These are phyloP conservation scores for Podila epigama DNA, from an alignment of 192 early-diverging fungal species.

Conservation along the genomic window DNA sequence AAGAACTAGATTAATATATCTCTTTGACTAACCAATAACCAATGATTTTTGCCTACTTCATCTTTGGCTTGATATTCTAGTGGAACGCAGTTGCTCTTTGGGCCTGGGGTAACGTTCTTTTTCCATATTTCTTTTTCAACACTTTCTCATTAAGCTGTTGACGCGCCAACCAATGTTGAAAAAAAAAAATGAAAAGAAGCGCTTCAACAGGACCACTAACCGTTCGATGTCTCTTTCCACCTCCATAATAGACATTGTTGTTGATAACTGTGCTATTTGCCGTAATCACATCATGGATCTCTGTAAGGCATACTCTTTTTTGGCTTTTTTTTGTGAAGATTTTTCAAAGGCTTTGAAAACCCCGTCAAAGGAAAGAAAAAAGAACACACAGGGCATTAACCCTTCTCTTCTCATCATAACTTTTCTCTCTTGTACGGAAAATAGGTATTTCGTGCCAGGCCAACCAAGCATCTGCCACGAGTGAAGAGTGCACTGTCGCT, in stretches of 20 bases:
- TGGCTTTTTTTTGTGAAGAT: background rate
- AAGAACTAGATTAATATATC: background rate
- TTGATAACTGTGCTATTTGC: slow-evolving; percentile 99
- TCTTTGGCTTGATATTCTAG: slow-evolving; percentile 51
- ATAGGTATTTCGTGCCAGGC: slow-evolving; percentile 97
- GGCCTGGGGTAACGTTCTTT: slow-evolving; percentile 86
- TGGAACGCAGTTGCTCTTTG: slow-evolving; percentile 99
- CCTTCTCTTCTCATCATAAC: background rate
- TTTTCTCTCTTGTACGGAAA: background rate
- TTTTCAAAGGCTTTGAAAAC: background rate
- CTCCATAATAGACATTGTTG: slow-evolving; percentile 83
- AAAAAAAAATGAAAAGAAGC: no score
- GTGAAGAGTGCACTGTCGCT: slow-evolving; percentile 94
- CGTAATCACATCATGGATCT: slow-evolving; percentile 99
- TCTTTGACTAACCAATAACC: background rate
- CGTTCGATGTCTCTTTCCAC: background rate
- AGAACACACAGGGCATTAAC: no score
- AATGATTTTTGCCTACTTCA: background rate
- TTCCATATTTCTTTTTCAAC: background rate
- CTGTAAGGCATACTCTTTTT: slow-evolving; percentile 62
- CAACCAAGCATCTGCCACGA: slow-evolving; percentile 91
- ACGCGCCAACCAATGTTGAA: background rate
- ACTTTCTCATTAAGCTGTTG: no score
- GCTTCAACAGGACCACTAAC: no score
- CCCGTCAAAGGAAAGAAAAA: no score